Base-by-base conservation (phyloP, 1,284 basidiomycete species). In the Rhodotorula sp. region DNA sequence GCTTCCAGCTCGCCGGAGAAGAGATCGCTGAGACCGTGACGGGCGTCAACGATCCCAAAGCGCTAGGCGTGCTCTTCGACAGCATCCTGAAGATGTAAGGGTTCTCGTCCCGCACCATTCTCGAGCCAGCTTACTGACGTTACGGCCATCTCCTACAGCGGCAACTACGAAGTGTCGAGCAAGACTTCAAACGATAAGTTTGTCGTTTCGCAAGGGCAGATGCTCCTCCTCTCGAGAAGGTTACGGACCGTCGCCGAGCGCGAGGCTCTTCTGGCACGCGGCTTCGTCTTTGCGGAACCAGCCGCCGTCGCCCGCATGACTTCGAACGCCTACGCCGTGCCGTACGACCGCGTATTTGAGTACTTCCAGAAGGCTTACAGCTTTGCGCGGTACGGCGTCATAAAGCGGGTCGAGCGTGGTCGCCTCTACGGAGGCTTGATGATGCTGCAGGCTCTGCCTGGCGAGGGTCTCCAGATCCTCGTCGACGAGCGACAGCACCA, bases 51-150 rank as follows among this genome's bases (percentile, higher is more conserved):
- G 62, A 71, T 24, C 46, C 71, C n/a, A 49, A 64, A 42, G 48
- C 73, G 78, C 20, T 72, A 17, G 83, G 83, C 24, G 82, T 83
- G 0, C 67, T 83, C 30, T 83, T 81, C 70, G 83, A 83, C 71
- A 80, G 79, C 63, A 82, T 83, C 59, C 73, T 83, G 54, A 82
- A 82, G 5, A 82, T 82, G 80, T 81, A 67, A 76, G 79, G 77
- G 14, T 17, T 26, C 24, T 10, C n/a, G 8, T 58, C 22, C 51
- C 33, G 22, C 24, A 20, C 18, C 18, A 1, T 4, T 29, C 8
- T 22, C 30, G 15, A 10, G 24, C 24, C 24, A 14, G 30, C 33
- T 62, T 26, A 1, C 37, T 4, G 30, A 33, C 24, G n/a, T 37
- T n/a, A 26, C 49, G n/a, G 18, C 22, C 45, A 44, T 20, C 33